phyloP scores from a whole-genome alignment of 768 basidiomycete species.

The Paxillus involutus region DNA sequence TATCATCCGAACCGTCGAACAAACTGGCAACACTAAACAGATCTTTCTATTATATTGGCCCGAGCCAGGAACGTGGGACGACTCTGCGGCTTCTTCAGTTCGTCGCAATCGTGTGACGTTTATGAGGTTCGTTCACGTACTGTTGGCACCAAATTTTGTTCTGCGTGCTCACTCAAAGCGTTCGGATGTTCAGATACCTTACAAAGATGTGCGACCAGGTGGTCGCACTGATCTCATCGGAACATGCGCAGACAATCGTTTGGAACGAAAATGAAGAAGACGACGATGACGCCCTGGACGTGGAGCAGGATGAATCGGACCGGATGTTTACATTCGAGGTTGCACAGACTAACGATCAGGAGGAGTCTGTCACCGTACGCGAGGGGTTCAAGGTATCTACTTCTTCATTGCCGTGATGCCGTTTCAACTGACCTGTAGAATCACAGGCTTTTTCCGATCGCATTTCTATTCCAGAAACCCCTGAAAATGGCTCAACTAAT shows the following conservation, averaged over 20 bases:
- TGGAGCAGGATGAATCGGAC: constrained; percentile 42
- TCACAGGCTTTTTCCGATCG: neutral
- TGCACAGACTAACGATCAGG: constrained; percentile 52
- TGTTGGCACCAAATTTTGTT: neutral
- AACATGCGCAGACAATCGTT: constrained; percentile 44
- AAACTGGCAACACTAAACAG: constrained; percentile 14
- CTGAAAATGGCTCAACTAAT: constrained; percentile 5
- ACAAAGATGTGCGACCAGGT: constrained; percentile 60
- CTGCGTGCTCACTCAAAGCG: neutral
- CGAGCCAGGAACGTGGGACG: constrained; percentile 58
- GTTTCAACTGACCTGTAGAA: neutral
- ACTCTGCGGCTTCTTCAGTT: constrained; percentile 43
- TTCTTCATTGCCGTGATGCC: neutral
- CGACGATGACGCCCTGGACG: constrained; percentile 17
- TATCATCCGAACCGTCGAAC: constrained; percentile 25
- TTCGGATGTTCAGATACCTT: constrained; percentile 44
- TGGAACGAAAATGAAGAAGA: constrained; percentile 37
- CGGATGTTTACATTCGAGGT: constrained; percentile 56
- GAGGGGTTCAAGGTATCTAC: constrained; percentile 48
- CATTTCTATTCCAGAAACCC: too few relatives aligned
- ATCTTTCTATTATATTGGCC: constrained; percentile 63
- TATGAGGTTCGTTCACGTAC: constrained; percentile 45
- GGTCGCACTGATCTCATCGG: constrained; percentile 47
- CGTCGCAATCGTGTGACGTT: constrained; percentile 57
- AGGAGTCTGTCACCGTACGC: constrained; percentile 44